A percentile compares a stretch with the other conserved stretches of the same genome.
Conservation (phyloP, 257 asterid genomes). For the Lavandula angustifolia region DNA sequence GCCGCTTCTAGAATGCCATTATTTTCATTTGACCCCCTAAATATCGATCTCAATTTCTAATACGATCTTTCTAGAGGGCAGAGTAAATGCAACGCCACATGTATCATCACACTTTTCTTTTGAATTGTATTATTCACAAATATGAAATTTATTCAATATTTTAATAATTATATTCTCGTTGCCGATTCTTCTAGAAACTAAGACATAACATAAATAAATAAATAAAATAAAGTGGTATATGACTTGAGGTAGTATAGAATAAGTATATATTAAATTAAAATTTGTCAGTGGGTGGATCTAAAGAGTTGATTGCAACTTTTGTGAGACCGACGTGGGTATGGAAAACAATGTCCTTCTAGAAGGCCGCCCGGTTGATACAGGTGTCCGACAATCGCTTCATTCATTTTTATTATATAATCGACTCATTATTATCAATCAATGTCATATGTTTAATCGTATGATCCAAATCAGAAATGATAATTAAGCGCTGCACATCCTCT, state of each 20-base stretch:
- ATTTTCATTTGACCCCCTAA: neutral
- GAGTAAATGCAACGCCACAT: constrained; percentile 1
- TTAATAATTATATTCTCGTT: too few species aligned
- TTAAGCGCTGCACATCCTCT: too few species aligned
- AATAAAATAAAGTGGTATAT: neutral
- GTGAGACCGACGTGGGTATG: neutral
- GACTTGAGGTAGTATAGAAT: neutral
- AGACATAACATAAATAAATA: neutral
- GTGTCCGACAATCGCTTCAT: neutral
- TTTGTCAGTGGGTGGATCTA: constrained; percentile 12
- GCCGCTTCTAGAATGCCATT: constrained; percentile 35
- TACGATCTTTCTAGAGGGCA: neutral
- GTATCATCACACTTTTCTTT: too few species aligned
- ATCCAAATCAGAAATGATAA: too few species aligned
- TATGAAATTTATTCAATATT: too few species aligned
- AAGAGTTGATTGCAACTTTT: constrained; percentile 13
- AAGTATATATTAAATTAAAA: neutral
- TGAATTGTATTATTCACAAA: too few species aligned
- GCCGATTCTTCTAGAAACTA: neutral
- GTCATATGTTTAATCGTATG: too few species aligned
- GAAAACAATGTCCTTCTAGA: constrained; percentile 21
- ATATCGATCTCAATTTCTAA: neutral
- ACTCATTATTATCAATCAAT: too few species aligned
- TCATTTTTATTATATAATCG: neutral
- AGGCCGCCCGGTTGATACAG: neutral